Percentiles rank a stretch among this genome's conserved stretches.
Conservation (phyloP, 306 rosid species). For the Cicer bijugum region DNA sequence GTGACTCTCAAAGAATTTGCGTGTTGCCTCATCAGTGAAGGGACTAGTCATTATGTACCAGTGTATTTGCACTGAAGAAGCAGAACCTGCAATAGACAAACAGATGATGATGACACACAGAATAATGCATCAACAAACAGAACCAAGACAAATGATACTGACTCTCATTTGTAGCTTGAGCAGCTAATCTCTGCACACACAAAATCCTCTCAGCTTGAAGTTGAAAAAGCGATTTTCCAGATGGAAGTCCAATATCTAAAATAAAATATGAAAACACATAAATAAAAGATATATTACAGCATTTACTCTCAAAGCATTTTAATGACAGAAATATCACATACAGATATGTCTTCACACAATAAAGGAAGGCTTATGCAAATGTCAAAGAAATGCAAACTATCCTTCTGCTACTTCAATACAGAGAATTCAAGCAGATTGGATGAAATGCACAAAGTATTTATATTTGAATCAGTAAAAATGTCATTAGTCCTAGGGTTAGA, state of each 20-base stretch:
- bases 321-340: constrained; percentile 23
- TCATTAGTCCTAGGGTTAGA: constrained; percentile 15
- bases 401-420: constrained; percentile 17
- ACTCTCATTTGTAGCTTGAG: constrained; percentile 78
- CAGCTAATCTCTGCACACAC: constrained; percentile 84
- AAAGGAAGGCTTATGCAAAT: constrained; percentile 13
- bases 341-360: constrained; percentile 16
- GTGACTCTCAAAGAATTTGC: constrained; percentile 83
- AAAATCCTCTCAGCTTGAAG: constrained; percentile 98
- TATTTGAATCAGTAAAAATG: constrained; percentile 20
- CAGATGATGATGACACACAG: constrained; percentile 29
- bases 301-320: constrained; percentile 27
- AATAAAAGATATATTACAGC: constrained; percentile 5
- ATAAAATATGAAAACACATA: constrained; percentile 27
- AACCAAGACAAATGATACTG: constrained; percentile 41
- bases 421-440: constrained; percentile 26
- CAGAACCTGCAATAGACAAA: constrained; percentile 58
- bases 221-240: constrained; percentile 96
- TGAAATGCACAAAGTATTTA: constrained; percentile 26
- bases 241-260: constrained; percentile 96
- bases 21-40: constrained; percentile 89
- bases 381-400: constrained; percentile 35
- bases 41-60: constrained; percentile 99
- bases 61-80: constrained; percentile 71
- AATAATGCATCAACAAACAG: constrained; percentile 38